A percentile compares a stretch with the other conserved stretches of the same genome.
Evolutionary conservation across 805 yeast species (phyloP).

Genomic region (Komagataella pastoris): DNA sequence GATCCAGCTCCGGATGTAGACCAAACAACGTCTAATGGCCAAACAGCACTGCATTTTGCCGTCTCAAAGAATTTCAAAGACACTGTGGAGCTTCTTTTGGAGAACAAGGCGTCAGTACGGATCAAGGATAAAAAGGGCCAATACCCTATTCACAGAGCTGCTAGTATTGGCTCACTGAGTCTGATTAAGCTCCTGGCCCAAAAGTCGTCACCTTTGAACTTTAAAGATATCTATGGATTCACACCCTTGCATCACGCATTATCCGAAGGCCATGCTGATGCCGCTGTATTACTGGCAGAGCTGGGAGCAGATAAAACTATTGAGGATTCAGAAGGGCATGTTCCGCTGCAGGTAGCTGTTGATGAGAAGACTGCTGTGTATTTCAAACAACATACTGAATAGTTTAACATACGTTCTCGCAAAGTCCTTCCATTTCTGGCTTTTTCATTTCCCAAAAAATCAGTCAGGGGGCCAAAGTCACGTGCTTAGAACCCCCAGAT

Average conservation of each 20-base stretch:
- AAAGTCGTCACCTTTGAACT: constrained; percentile 48
- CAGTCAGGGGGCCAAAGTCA: neutral
- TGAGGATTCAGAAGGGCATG: constrained; percentile 37
- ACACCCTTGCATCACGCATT: constrained; percentile 82
- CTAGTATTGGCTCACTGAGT: constrained; percentile 54
- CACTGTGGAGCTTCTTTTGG: constrained; percentile 36
- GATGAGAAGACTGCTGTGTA: constrained; percentile 24
- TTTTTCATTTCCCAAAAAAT: too few species aligned
- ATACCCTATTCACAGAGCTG: constrained; percentile 72
- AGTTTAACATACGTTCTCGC: neutral
- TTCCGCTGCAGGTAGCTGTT: constrained; percentile 39
- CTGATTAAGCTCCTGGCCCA: constrained; percentile 40
- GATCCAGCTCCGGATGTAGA: constrained; percentile 49
- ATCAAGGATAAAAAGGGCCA: constrained; percentile 54
- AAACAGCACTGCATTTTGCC: constrained; percentile 67
- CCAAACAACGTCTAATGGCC: constrained; percentile 47
- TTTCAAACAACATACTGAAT: neutral
- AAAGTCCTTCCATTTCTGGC: too few species aligned
- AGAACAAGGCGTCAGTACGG: constrained; percentile 46
- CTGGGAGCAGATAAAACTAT: constrained; percentile 52
- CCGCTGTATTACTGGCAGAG: constrained; percentile 45
- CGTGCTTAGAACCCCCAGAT: neutral
- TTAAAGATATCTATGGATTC: constrained; percentile 65
- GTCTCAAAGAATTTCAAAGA: constrained; percentile 55
- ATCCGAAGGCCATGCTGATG: constrained; percentile 81